Evolutionary conservation across 805 yeast genomes (phyloP).

Genomic region (Myxozyma geophila): DNA sequence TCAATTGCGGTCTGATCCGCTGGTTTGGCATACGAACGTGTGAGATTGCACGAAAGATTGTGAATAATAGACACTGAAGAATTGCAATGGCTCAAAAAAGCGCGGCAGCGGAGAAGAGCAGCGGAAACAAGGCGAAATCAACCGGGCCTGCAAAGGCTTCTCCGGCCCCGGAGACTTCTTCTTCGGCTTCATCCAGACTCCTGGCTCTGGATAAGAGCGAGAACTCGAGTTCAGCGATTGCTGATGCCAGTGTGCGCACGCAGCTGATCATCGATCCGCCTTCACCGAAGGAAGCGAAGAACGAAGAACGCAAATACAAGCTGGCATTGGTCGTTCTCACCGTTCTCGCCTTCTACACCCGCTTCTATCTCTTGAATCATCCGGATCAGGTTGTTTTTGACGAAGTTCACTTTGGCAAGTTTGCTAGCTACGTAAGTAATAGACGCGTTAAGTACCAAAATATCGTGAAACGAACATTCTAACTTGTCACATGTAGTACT

Average conservation of each 20-base stretch:
- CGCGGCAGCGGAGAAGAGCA: constrained; percentile 10
- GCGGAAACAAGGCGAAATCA: constrained; percentile 14
- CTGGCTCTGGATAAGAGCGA: not conserved
- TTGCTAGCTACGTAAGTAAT: constrained; percentile 45
- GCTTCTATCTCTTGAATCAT: constrained; percentile 75
- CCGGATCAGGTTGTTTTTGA: constrained; percentile 72
- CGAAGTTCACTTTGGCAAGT: constrained; percentile 57
- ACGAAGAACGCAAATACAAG: constrained; percentile 44
- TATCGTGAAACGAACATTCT: constrained; percentile 38
- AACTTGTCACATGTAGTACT: constrained; percentile 52
- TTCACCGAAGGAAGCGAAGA: constrained; percentile 10
- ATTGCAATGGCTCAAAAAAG: constrained; percentile 16
- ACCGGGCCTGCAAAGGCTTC: not conserved
- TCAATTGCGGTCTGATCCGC: not conserved
- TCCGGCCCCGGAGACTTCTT: not conserved
- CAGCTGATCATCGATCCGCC: constrained; percentile 18
- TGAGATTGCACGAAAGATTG: not conserved
- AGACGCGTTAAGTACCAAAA: not conserved
- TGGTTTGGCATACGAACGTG: not conserved
- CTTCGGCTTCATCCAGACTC: not conserved
- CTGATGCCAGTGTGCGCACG: constrained; percentile 10
- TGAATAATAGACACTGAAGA: not conserved
- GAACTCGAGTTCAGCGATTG: not conserved
- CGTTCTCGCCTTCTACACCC: constrained; percentile 65
- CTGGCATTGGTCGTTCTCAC: constrained; percentile 70